A percentile compares a stretch with the other conserved stretches of the same genome.
These are phyloP conservation scores for Aspergillus sp. DNA, from an alignment of 2,329 filamentous ascomycete species.

Conservation along the genomic window DNA sequence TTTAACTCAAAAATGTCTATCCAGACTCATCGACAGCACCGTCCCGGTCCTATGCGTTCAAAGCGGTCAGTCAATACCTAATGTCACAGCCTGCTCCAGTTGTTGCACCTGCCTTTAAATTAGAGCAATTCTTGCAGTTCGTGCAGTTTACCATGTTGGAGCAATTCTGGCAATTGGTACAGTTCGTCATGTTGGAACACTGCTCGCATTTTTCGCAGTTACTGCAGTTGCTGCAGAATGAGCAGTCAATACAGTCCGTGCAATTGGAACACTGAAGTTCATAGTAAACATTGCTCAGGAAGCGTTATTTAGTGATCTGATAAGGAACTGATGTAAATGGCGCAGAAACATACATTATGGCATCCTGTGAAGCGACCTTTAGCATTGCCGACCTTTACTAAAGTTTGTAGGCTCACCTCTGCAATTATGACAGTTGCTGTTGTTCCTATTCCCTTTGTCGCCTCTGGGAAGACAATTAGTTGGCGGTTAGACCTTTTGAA, in stretches of 20 bases:
- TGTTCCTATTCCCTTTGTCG: background rate
- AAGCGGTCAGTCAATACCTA: background rate
- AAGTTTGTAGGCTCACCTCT: background rate
- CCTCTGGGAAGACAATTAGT: no score
- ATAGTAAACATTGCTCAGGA: background rate
- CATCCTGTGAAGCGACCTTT: background rate
- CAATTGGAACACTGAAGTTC: background rate
- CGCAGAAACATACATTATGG: background rate
- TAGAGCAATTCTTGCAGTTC: background rate
- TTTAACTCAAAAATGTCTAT: background rate
- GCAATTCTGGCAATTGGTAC: background rate
- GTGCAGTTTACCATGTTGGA: background rate
- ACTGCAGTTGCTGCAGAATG: background rate
- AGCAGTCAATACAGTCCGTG: background rate
- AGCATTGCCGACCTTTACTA: background rate
- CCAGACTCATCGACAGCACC: background rate
- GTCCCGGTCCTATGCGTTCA: background rate
- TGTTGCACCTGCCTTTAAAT: background rate
- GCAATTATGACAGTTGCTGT: background rate
- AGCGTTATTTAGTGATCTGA: background rate
- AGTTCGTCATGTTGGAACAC: background rate
- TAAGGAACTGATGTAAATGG: background rate
- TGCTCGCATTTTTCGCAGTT: background rate
- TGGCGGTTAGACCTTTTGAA: no score
- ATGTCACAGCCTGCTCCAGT: background rate